phyloP scores from a whole-genome alignment of 2,329 filamentous ascomycete genomes.

The Colletotrichum falcatum region DNA sequence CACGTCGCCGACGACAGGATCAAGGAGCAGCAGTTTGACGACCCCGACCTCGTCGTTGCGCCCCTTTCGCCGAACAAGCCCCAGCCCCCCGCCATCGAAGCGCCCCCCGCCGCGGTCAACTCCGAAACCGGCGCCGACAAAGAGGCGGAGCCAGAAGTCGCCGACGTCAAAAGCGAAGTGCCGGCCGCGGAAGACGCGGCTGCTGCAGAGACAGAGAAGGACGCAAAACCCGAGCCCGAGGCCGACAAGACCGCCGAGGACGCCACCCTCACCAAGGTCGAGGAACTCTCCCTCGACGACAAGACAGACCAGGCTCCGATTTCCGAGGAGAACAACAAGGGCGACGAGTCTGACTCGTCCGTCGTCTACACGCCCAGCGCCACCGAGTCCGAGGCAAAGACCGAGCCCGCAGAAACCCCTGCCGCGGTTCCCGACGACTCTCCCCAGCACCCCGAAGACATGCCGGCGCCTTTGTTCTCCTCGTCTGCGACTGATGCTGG shows the following conservation, averaged over 20 bases:
- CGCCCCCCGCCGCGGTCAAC: conserved; percentile 39
- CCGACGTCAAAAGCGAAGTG: conserved; percentile 28
- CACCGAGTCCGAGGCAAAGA: conserved; percentile 30
- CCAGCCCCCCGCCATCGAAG: conserved; percentile 43
- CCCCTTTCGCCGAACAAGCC: conserved; percentile 66
- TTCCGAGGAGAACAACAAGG: conserved; percentile 39
- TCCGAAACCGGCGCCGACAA: conserved; percentile 26
- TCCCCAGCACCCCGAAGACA: conserved; percentile 73
- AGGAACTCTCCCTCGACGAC: conserved; percentile 34
- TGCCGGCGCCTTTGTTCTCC: conserved; percentile 74
- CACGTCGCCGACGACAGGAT: conserved; percentile 70
- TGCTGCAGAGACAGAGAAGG: background rate
- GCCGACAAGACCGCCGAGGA: conserved; percentile 19
- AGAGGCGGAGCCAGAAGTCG: conserved; percentile 30
- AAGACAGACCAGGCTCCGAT: conserved; percentile 16
- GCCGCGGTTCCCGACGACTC: conserved; percentile 13
- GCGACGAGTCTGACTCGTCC: conserved; percentile 46
- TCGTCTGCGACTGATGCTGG: conserved; percentile 45
- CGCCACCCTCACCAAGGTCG: conserved; percentile 27
- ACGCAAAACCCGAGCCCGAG: background rate
- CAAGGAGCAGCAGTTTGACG: conserved; percentile 64
- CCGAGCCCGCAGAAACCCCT: conserved; percentile 23
- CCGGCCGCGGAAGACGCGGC: conserved; percentile 24
- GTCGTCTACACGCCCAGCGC: conserved; percentile 43
- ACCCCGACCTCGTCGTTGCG: conserved; percentile 67